Evolutionary conservation across 2,329 filamentous ascomycete species (phyloP).

Genomic region (Colletotrichum somersetense): DNA sequence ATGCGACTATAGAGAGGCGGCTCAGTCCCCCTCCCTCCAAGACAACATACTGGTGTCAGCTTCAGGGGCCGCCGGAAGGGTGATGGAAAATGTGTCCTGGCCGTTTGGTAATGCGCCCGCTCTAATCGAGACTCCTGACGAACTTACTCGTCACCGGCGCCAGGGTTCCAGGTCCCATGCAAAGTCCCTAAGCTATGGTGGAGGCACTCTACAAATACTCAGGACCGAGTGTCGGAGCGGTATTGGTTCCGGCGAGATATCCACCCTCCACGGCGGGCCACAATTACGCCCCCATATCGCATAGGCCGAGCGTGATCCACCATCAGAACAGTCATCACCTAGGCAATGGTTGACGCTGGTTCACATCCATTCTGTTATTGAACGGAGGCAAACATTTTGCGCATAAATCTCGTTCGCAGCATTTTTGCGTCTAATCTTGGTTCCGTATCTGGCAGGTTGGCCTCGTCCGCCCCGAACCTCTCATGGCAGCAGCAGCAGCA

Average conservation of each 20-base stretch:
- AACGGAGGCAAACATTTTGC: not conserved
- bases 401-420: not conserved
- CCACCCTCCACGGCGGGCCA: conserved; percentile 23
- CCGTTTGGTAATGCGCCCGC: conserved; percentile 34
- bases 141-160: conserved; percentile 34
- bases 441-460: conserved; percentile 2
- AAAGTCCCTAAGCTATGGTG: conserved; percentile 37
- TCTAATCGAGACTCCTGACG: conserved; percentile 18
- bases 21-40: not conserved
- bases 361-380: not conserved
- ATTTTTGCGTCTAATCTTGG: not conserved
- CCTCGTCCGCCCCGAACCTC: conserved; percentile 5
- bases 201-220: conserved; percentile 15
- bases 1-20: not conserved
- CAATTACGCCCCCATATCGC: conserved; percentile 21
- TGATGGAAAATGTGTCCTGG: conserved; percentile 14
- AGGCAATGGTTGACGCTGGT: not conserved
- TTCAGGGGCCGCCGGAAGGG: not conserved
- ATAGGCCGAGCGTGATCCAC: conserved; percentile 4
- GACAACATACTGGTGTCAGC: not conserved
- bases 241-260: conserved; percentile 23
- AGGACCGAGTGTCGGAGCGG: conserved; percentile 11
- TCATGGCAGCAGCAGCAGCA: conserved; percentile 23
- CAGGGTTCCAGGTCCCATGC: conserved; percentile 36
- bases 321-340: conserved; percentile 15